These are phyloP conservation scores for Trichoderma reesei DNA, from an alignment of 495 filamentous ascomycete genomes.

Conservation along the genomic window DNA sequence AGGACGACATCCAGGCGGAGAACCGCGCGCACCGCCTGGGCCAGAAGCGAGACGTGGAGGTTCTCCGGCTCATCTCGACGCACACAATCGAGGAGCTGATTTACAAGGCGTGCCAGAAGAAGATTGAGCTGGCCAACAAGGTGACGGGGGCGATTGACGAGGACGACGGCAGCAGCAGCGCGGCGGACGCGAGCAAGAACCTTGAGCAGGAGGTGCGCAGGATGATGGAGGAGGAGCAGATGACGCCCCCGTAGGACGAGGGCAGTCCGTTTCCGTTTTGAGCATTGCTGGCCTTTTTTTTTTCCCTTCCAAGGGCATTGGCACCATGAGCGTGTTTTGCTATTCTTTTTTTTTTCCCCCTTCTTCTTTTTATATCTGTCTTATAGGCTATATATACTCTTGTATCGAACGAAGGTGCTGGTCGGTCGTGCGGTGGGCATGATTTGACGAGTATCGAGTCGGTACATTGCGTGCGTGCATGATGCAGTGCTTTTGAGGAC, in stretches of 20 bases:
- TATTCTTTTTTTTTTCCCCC: neutral
- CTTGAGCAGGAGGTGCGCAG: constrained; percentile 14
- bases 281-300: neutral
- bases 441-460: no score
- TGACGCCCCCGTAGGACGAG: constrained; percentile 11
- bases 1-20: constrained; percentile 92
- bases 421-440: no score
- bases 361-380: no score
- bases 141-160: constrained; percentile 41
- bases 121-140: constrained; percentile 81
- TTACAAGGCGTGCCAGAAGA: constrained; percentile 76
- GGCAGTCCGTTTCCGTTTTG: neutral
- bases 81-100: constrained; percentile 92
- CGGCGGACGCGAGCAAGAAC: constrained; percentile 21
- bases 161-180: no score
- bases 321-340: neutral
- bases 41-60: constrained; percentile 80
- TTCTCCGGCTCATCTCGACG: constrained; percentile 66
- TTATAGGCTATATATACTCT: no score
- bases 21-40: constrained; percentile 94
- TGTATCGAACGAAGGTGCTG: no score
- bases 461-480: no score
- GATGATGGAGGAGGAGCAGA: constrained; percentile 13
- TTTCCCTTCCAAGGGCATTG: neutral
- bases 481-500: no score